Evolutionary conservation across 2,329 filamentous ascomycete species (phyloP).

Genomic region (Colletotrichum salicis): DNA sequence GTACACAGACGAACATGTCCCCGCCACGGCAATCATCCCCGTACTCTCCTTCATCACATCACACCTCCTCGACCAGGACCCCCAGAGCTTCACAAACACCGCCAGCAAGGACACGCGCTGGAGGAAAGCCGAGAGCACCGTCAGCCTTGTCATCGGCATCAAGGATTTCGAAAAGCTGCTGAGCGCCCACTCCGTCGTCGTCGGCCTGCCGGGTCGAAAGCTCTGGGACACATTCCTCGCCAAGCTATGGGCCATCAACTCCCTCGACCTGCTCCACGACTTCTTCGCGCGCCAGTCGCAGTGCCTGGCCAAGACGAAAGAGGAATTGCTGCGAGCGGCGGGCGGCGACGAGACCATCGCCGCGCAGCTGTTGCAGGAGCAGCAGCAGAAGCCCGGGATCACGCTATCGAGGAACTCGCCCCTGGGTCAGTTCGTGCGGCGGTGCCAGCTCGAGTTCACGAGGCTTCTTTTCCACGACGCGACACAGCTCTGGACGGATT

Average conservation of each 20-base stretch:
- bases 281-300: slow-evolving; percentile 74
- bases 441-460: slow-evolving; percentile 81
- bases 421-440: slow-evolving; percentile 82
- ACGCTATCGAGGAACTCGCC: slow-evolving; percentile 79
- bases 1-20: slow-evolving; percentile 78
- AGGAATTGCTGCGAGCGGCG: slow-evolving; percentile 66
- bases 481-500: slow-evolving; percentile 81
- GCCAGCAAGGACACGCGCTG: slow-evolving; percentile 49
- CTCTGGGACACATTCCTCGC: slow-evolving; percentile 89
- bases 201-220: slow-evolving; percentile 76
- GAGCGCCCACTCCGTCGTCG: slow-evolving; percentile 59
- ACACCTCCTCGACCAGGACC: slow-evolving; percentile 68
- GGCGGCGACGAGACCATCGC: slow-evolving; percentile 56
- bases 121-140: slow-evolving; percentile 60
- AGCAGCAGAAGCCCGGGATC: slow-evolving; percentile 59
- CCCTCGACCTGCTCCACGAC: slow-evolving; percentile 79
- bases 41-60: slow-evolving; percentile 83
- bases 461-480: slow-evolving; percentile 83
- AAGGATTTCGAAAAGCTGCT: slow-evolving; percentile 70
- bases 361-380: slow-evolving; percentile 26
- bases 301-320: slow-evolving; percentile 70
- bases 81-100: slow-evolving; percentile 43
- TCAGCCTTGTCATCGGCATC: slow-evolving; percentile 65
- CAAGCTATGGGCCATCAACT: slow-evolving; percentile 85
- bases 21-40: slow-evolving; percentile 75